phyloP scores from a whole-genome alignment of 2,329 filamentous ascomycete species.

The Xylariaceae sp. region DNA sequence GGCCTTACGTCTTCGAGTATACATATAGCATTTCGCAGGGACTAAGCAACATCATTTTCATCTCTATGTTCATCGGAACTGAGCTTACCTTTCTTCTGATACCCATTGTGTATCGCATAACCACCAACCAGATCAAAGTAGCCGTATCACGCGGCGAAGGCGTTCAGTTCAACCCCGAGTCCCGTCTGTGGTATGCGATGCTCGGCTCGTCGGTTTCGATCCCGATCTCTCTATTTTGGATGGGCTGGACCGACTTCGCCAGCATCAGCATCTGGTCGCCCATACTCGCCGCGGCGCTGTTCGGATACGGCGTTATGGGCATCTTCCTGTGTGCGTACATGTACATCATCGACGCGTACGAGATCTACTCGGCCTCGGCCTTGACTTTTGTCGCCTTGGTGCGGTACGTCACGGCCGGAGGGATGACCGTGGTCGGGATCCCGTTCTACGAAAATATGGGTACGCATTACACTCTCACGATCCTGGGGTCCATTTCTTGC shows the following conservation, averaged over 20 bases:
- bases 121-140: slow-evolving; percentile 33
- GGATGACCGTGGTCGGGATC: slow-evolving; percentile 40
- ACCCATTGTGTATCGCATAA: slow-evolving; percentile 39
- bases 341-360: slow-evolving; percentile 42
- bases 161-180: slow-evolving; percentile 41
- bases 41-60: slow-evolving; percentile 47
- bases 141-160: slow-evolving; percentile 45
- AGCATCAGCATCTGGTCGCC: slow-evolving; percentile 49
- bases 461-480: slow-evolving; percentile 38
- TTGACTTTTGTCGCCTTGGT: slow-evolving; percentile 37
- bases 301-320: slow-evolving; percentile 50
- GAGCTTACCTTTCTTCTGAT: slow-evolving; percentile 39
- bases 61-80: slow-evolving; percentile 47
- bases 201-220: slow-evolving; percentile 45
- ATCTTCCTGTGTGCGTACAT: slow-evolving; percentile 41
- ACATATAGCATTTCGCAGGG: slow-evolving; percentile 47
- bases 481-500: slow-evolving; percentile 36
- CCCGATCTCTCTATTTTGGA: slow-evolving; percentile 53
- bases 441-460: slow-evolving; percentile 40
- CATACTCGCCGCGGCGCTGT: slow-evolving; percentile 45
- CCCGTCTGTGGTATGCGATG: slow-evolving; percentile 47
- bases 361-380: slow-evolving; percentile 39
- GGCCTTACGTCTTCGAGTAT: slow-evolving; percentile 50
- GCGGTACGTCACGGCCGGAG: slow-evolving; percentile 37
- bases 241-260: slow-evolving; percentile 50